Evolutionary conservation across 768 basidiomycete genomes (phyloP), one percentile per base, ranked within the genome.

Genomic region (Leccinum imitatum): DNA sequence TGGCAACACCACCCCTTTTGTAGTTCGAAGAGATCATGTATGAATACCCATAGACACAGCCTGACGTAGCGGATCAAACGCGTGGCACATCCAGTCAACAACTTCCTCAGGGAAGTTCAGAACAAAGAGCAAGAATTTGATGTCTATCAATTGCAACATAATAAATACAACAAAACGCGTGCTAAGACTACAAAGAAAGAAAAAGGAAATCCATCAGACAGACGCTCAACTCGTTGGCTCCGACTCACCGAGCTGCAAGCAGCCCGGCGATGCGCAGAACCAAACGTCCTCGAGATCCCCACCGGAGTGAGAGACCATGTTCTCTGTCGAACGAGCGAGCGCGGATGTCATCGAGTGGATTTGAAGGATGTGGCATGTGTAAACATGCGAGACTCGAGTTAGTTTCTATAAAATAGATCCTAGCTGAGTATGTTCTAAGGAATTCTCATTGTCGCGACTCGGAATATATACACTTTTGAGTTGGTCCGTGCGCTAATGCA

Each of bases 321-420:
- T 86, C 85, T 87, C 85, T 73, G 86, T 84, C 70, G 72, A 78
- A 86, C 83, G 84, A 82, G 83, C 69, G 81, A 80, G 82, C 78
- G 82, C 82, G 67, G 57, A 75, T 78, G 78, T 87, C 85, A 87
- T 87, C 85, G 82, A 83, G 74, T 83, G 84, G 82, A 86, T 80
- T 80, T 84, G 81, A 85, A 84, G 80, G 76, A 81, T 82, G 82
- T 71, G 84, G 84, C 85, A 87, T 84, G 84, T 80, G 78, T 86
- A 85, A 84, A 86, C 84, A 85, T 87, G 85, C 86, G 82, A 85
- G 84, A 87, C 84, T 84, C 84, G 83, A 75, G 85, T 86, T 82
- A 85, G 84, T 84, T 84, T 83, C 85, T 87, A 84, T 86, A 85
- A 71, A 86, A 87, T 83, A 87, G 85, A 87, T 86, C 85, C 85